Evolutionary conservation across 2,329 filamentous ascomycete genomes (phyloP), one percentile per base, ranked within the genome.

Genomic region (Colletotrichum brevisporum): DNA sequence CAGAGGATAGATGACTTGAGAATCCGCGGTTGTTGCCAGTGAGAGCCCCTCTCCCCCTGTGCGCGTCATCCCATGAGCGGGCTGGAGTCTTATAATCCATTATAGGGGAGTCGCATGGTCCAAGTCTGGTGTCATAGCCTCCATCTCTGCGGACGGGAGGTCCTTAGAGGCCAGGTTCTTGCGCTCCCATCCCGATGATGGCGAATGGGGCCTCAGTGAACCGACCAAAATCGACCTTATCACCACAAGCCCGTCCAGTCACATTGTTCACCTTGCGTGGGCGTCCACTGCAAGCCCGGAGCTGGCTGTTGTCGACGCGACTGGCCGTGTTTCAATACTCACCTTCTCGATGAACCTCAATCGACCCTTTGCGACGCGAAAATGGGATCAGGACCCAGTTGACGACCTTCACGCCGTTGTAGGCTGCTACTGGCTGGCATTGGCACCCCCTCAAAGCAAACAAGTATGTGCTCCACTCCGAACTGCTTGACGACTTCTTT

Each of bases 71-170:
- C 18, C 18, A 39, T 16, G 15, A 26, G 24, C 24, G 48, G 16
- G 21, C n/a, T 18, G 24, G 50, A 24, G 41, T 51, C 69, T 70
- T 24, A 71, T 67, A 21, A n/a, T 8, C 5, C 50, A n/a, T 51
- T 15, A 16, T 24, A 97, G 94, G 77, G 90, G 89, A 72, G 88
- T 98, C 62, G 90, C 92, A 36, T 98, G 95, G 95, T 97, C 95
- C 12, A 94, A 91, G 75, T 88, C 90, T 70, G 95, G 95, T 51
- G 94, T 91, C 69, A 93, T 98, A 73, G 95, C 95, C 31, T 92
- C 91, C 62, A 92, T 98, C 73, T 88, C 91, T 21, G 82, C 88
- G 16, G 92, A 95, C 79, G 92, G 93, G 31, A 86, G 87, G 55
- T 86, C 85, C 15, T 83, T 98, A 60, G 90, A 92, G 76, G 85